Evolutionary conservation across 768 basidiomycete species (phyloP), one percentile per base, ranked within the genome.

Genomic region (Pleurotus citrinopileatus): DNA sequence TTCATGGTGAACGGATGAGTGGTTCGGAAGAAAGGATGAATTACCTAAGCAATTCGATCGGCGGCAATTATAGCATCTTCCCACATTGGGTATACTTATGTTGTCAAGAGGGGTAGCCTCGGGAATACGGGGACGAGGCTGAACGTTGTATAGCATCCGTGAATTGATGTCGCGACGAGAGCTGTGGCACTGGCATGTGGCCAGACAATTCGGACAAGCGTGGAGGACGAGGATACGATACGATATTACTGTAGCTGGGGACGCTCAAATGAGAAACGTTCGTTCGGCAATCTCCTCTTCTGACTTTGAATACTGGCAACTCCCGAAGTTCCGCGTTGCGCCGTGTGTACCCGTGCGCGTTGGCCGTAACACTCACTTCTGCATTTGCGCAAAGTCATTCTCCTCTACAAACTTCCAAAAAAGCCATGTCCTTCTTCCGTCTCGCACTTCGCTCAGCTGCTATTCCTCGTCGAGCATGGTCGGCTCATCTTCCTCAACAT

Each of bases 1-100:
- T 96, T 94, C 94, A 96, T 95, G 60, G 63, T n/a, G 32, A 9
- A n/a, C n/a, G 9, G 9, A n/a, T 9, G 12, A 19, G 38, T 61
- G 57, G 60, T 42, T 50, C 55, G 34, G 60, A 60, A 1, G 55
- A 46, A 38, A 63, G 66, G 54, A 57, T 13, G 38, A n/a, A 12
- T 40, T 40, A 40, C 38, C 38, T 40, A 40, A 40, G 10, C 38
- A 19, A 12, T 7, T 7, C 15, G 12, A n/a, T 12, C 17, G 38
- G 5, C 20, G 22, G 19, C 20, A 44, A 19, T 28, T 52, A 28
- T 27, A 28, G 27, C 20, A 9, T 34, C 23, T 13, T 43, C 12
- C 13, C 46, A n/a, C 32, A n/a, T n/a, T n/a, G n/a, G n/a, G n/a
- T n/a, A n/a, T n/a, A n/a, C n/a, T n/a, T n/a, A n/a, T n/a, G n/a